Conservation (phyloP, 2,329 filamentous ascomycete species). For the Trichoderma afroharzianum region DNA sequence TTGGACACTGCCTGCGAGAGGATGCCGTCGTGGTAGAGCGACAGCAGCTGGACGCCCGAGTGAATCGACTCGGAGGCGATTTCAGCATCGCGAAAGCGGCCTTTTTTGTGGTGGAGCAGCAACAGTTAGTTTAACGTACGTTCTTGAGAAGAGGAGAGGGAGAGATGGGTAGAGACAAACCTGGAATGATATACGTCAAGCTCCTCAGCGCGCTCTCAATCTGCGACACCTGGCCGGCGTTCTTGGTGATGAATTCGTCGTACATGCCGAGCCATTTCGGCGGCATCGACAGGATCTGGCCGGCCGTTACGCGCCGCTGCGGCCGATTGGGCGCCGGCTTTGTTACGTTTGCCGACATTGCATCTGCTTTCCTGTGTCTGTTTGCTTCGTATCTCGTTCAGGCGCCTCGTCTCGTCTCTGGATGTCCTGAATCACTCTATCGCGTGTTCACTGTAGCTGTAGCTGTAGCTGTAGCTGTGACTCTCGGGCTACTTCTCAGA, state of each 20-base stretch:
- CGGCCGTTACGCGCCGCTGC: conserved; percentile 24
- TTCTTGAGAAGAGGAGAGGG: not conserved
- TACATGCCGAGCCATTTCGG: conserved; percentile 69
- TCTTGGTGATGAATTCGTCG: conserved; percentile 89
- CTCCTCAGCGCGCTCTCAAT: conserved; percentile 92
- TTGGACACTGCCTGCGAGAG: conserved; percentile 64
- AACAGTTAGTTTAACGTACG: not conserved
- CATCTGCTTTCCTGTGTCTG: not conserved
- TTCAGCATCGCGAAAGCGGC: conserved; percentile 86
- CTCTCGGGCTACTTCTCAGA: not conserved
- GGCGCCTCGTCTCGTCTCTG: not conserved
- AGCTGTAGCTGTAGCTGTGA: not conserved
- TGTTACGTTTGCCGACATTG: conserved; percentile 6
- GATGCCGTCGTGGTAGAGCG: conserved; percentile 87
- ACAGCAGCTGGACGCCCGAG: conserved; percentile 83
- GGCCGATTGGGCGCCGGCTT: conserved; percentile 13
- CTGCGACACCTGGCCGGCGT: conserved; percentile 87
- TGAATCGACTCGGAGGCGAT: conserved; percentile 91
- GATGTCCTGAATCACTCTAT: not conserved
- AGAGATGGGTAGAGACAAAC: conserved; percentile 37
- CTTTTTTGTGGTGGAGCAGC: conserved; percentile 36
- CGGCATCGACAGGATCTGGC: conserved; percentile 52
- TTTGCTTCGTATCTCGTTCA: not conserved
- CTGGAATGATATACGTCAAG: conserved; percentile 92
- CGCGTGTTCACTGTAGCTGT: not conserved